phyloP scores from a whole-genome alignment of 202 grass and related monocot genomes.

The Panicum hallii region DNA sequence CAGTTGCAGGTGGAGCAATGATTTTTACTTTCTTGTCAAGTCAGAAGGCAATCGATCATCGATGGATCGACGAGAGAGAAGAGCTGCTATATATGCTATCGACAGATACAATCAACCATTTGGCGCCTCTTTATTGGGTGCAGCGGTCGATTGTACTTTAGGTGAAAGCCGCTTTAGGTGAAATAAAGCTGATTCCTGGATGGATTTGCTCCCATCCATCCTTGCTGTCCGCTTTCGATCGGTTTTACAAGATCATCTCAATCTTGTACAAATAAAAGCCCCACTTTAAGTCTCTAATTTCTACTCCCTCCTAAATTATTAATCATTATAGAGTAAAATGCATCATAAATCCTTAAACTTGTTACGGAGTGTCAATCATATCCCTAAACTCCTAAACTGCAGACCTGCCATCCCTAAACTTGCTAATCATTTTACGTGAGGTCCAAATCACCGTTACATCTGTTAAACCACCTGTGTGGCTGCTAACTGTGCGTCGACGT shows the following conservation, averaged over 20 bases:
- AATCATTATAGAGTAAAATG: too few species aligned
- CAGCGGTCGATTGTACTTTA: constrained; percentile 43
- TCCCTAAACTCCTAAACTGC: too few species aligned
- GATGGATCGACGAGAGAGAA: constrained; percentile 10
- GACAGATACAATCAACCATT: constrained; percentile 39
- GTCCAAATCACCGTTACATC: too few species aligned
- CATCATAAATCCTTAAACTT: too few species aligned
- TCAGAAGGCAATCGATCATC: constrained; percentile 48
- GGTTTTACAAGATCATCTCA: too few species aligned
- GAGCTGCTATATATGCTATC: not conserved
- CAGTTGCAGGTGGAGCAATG: constrained; percentile 47
- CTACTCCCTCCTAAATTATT: too few species aligned
- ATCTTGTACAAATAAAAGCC: not conserved
- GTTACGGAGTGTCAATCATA: too few species aligned
- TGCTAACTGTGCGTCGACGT: too few species aligned
- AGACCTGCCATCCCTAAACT: too few species aligned
- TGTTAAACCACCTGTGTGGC: too few species aligned
- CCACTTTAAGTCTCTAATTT: not conserved
- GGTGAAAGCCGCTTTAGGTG: constrained; percentile 58
- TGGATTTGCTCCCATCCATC: constrained; percentile 21
- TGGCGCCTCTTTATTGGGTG: constrained; percentile 47
- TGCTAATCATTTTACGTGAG: too few species aligned
- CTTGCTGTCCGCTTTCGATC: constrained; percentile 4
- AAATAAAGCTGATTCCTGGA: constrained; percentile 44
- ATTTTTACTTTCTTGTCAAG: constrained; percentile 75